Evolutionary conservation across 2,329 filamentous ascomycete genomes (phyloP).

Genomic region (Alternaria conjuncta): DNA sequence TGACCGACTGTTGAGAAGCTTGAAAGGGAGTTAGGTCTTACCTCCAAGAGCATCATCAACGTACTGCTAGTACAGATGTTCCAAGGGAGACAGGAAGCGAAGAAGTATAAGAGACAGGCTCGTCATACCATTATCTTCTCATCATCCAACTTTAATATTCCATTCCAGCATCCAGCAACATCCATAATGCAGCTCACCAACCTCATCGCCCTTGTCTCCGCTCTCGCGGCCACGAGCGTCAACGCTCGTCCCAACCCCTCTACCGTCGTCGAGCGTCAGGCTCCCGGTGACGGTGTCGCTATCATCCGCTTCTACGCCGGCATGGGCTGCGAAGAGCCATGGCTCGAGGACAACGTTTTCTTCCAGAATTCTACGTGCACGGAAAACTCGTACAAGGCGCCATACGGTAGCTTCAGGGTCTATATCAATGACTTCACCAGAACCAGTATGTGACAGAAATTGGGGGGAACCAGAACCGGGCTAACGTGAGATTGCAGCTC

Average conservation of each 20-base stretch:
- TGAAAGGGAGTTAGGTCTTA: neutral
- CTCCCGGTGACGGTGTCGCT: neutral
- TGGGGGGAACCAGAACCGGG: neutral
- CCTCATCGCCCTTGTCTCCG: slow-evolving; percentile 1
- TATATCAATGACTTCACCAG: neutral
- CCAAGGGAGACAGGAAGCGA: neutral
- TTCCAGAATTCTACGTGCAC: neutral
- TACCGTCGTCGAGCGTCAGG: neutral
- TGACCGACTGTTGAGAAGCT: neutral
- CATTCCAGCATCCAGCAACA: neutral
- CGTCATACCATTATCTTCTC: neutral
- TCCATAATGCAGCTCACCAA: slow-evolving; percentile 6
- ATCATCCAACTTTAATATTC: neutral
- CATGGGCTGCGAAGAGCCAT: slow-evolving; percentile 5
- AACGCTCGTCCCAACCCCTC: neutral
- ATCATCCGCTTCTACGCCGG: slow-evolving; percentile 7
- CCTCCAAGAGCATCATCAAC: neutral
- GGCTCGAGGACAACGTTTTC: slow-evolving; percentile 11
- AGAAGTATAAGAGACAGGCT: neutral
- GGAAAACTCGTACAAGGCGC: neutral
- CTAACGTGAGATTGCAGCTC: neutral
- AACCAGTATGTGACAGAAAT: neutral
- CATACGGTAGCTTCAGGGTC: slow-evolving; percentile 3
- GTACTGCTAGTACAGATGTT: neutral
- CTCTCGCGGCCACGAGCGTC: neutral